Conservation (phyloP, 2,329 filamentous ascomycete species). For the Oidium heveae region DNA sequence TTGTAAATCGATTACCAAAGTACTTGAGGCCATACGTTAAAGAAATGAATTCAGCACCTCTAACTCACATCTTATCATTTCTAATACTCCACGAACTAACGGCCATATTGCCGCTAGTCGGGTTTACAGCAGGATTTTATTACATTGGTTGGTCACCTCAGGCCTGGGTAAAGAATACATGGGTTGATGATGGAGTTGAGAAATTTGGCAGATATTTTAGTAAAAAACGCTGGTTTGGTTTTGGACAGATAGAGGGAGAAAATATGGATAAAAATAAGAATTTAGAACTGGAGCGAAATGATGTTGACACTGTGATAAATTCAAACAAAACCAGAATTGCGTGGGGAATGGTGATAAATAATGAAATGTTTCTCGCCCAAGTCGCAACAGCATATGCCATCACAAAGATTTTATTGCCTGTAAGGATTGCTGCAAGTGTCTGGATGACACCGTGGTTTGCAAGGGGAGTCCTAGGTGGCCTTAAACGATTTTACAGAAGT, state of each 20-base stretch:
- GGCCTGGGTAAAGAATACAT: constrained; percentile 2
- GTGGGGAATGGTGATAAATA: constrained; percentile 11
- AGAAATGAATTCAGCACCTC: constrained; percentile 47
- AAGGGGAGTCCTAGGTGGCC: constrained; percentile 6
- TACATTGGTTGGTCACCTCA: constrained; percentile 47
- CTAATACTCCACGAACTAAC: constrained; percentile 81
- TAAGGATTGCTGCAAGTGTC: constrained; percentile 52
- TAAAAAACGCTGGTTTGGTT: constrained; percentile 59
- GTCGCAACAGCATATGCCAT: constrained; percentile 78
- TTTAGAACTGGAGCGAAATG: neutral
- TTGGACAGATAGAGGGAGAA: constrained; percentile 15
- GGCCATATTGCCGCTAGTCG: constrained; percentile 55
- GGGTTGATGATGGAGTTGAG: constrained; percentile 22
- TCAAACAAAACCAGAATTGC: constrained; percentile 13
- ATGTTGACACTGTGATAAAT: constrained; percentile 3
- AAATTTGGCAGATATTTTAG: constrained; percentile 56
- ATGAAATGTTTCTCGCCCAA: constrained; percentile 24
- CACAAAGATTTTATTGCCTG: constrained; percentile 61
- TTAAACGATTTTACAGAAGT: neutral
- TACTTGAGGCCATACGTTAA: constrained; percentile 44
- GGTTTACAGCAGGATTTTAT: constrained; percentile 54
- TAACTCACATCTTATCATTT: constrained; percentile 67
- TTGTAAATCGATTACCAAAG: constrained; percentile 20
- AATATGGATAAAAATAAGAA: neutral
- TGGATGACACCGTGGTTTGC: constrained; percentile 92